Conservation (phyloP, 208 protist genomes). For the Lotmaria passim region DNA sequence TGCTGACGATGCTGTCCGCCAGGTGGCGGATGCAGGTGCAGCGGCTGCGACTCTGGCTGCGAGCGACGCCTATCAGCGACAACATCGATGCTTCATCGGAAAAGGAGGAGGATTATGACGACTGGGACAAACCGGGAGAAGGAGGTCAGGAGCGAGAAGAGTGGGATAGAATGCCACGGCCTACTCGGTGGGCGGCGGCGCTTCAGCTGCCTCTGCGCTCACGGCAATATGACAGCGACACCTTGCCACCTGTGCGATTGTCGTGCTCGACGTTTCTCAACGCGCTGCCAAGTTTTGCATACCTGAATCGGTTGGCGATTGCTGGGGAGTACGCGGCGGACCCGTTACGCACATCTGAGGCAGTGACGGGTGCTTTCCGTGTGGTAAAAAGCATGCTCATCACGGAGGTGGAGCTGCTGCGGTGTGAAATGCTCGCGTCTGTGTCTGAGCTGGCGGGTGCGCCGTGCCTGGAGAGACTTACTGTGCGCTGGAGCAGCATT, state of each 20-base stretch:
- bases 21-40: constrained; percentile 11
- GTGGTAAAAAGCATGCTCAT: not conserved
- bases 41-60: not conserved
- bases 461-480: constrained; percentile 1
- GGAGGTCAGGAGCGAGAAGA: no score
- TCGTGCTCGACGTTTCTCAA: constrained; percentile 16
- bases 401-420: not conserved
- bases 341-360: not conserved
- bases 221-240: not conserved
- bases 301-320: not conserved
- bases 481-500: not conserved
- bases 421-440: not conserved
- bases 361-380: not conserved
- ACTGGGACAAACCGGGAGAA: no score
- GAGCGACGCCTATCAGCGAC: constrained; percentile 2
- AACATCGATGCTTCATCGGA: not conserved
- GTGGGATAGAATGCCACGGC: not conserved
- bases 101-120: not conserved
- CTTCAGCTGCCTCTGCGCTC: not conserved
- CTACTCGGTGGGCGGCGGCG: not conserved
- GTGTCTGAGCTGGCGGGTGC: constrained; percentile 5
- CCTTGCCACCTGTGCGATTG: not conserved
- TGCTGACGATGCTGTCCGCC: constrained; percentile 9
- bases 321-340: constrained; percentile 11
- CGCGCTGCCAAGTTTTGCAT: constrained; percentile 11